Conservation (phyloP, 2,329 filamentous ascomycete genomes). For the Fusarium vanettenii region DNA sequence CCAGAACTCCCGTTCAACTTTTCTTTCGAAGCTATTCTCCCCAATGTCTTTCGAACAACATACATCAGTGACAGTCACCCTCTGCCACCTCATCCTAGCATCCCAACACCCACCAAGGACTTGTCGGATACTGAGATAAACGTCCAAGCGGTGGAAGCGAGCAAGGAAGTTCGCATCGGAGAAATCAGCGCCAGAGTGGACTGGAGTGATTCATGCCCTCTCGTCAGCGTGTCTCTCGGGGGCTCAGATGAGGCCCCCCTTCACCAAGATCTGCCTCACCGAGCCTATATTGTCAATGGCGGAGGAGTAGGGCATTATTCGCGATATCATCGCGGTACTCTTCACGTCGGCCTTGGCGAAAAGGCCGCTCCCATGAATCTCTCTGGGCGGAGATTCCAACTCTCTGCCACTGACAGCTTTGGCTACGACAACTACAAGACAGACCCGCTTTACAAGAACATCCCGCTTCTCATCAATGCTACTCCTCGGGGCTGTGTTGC, state of each 20-base stretch:
- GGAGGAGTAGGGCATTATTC: conserved; percentile 74
- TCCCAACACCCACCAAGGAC: conserved; percentile 54
- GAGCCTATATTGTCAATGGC: conserved; percentile 74
- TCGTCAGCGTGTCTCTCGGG: conserved; percentile 66
- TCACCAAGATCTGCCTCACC: conserved; percentile 71
- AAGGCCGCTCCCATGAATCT: conserved; percentile 81
- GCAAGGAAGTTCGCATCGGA: conserved; percentile 58
- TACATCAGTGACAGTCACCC: conserved; percentile 72
- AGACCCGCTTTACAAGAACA: conserved; percentile 81
- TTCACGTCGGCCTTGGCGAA: conserved; percentile 78
- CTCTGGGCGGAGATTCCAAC: conserved; percentile 71
- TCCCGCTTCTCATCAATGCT: conserved; percentile 77
- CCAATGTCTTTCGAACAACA: conserved; percentile 75
- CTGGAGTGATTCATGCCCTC: conserved; percentile 65
- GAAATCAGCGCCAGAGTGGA: conserved; percentile 66
- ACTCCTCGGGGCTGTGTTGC: conserved; percentile 73
- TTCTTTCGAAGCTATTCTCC: conserved; percentile 70
- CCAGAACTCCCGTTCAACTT: conserved; percentile 62
- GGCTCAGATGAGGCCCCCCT: conserved; percentile 61
- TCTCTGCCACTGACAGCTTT: conserved; percentile 78
- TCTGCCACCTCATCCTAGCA: conserved; percentile 73
- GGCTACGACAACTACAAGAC: conserved; percentile 78
- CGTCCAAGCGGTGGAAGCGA: conserved; percentile 47
- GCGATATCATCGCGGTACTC: conserved; percentile 68
- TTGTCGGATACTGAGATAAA: conserved; percentile 47